These are phyloP conservation scores for Colletotrichum ledebouriae DNA, from an alignment of 2,329 filamentous ascomycete species.

Conservation along the genomic window DNA sequence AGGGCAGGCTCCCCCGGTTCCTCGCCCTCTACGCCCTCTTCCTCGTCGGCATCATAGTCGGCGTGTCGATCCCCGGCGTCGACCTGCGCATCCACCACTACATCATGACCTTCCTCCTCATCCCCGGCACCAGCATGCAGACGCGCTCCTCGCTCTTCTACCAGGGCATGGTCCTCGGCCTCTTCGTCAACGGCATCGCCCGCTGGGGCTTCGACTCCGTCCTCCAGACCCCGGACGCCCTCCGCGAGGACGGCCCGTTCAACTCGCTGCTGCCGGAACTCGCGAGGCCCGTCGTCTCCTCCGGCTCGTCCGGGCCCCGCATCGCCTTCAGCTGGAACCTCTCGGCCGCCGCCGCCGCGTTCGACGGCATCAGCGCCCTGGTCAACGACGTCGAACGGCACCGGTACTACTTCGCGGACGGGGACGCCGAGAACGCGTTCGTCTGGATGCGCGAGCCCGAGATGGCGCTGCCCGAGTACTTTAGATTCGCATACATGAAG, in stretches of 20 bases:
- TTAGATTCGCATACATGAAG: constrained; percentile 38
- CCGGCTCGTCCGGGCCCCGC: constrained; percentile 66
- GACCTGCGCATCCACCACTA: constrained; percentile 95
- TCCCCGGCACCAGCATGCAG: constrained; percentile 90
- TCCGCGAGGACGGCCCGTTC: constrained; percentile 76
- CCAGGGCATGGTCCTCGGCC: constrained; percentile 88
- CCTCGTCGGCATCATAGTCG: constrained; percentile 72
- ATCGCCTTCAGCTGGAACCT: constrained; percentile 72
- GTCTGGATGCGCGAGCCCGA: constrained; percentile 32
- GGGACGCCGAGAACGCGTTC: constrained; percentile 42
- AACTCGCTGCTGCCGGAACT: constrained; percentile 72
- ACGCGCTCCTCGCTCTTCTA: constrained; percentile 87
- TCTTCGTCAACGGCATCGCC: constrained; percentile 94
- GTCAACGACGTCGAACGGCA: constrained; percentile 90
- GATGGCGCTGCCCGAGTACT: constrained; percentile 36
- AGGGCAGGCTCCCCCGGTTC: constrained; percentile 83
- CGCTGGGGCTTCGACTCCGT: constrained; percentile 94
- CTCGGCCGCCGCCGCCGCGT: constrained; percentile 58
- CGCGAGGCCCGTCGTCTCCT: constrained; percentile 58
- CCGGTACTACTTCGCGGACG: constrained; percentile 76
- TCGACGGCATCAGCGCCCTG: constrained; percentile 82
- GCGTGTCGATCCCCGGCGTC: constrained; percentile 80
- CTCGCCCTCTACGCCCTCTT: constrained; percentile 84
- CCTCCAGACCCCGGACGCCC: constrained; percentile 81
- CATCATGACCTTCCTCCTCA: constrained; percentile 85